These are phyloP conservation scores for Camellia japonica DNA, from an alignment of 148 eudicot genomes.

Conservation along the genomic window DNA sequence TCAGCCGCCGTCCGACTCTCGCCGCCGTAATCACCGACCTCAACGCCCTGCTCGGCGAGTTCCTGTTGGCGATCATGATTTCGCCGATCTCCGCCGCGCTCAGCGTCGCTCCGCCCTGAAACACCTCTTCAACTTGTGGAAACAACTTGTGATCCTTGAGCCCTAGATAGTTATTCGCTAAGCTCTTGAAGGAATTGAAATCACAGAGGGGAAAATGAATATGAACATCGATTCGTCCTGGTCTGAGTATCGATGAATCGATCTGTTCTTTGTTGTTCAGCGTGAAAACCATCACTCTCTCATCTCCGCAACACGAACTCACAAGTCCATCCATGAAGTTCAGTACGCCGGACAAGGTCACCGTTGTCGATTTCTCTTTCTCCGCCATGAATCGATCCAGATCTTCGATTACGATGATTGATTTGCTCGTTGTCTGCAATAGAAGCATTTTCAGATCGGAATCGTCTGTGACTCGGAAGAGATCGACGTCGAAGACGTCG, in stretches of 20 bases:
- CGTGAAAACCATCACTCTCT: slow-evolving; percentile 73
- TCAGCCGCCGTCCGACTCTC: slow-evolving; percentile 22
- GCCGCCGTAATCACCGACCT: slow-evolving; percentile 73
- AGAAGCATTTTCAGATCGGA: slow-evolving; percentile 60
- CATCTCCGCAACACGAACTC: slow-evolving; percentile 64
- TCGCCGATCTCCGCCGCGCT: slow-evolving; percentile 89
- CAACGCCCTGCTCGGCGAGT: slow-evolving; percentile 79
- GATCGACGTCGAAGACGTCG: slow-evolving; percentile 73
- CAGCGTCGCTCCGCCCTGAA: slow-evolving; percentile 54
- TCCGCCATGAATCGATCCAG: slow-evolving; percentile 48
- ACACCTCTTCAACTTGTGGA: slow-evolving; percentile 77
- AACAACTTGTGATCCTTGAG: slow-evolving; percentile 80
- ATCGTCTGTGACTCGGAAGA: slow-evolving; percentile 49
- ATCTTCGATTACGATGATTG: slow-evolving; percentile 72
- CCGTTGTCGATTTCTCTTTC: slow-evolving; percentile 19
- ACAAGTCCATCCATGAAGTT: slow-evolving; percentile 93
- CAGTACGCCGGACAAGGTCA: slow-evolving; percentile 49
- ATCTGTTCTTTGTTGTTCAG: slow-evolving; percentile 64
- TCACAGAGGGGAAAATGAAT: slow-evolving; percentile 73
- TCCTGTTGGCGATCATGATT: slow-evolving; percentile 72
- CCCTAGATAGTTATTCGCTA: slow-evolving; percentile 70
- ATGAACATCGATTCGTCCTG: slow-evolving; percentile 88
- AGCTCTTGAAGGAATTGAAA: slow-evolving; percentile 63
- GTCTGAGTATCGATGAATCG: slow-evolving; percentile 62
- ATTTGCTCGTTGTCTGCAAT: slow-evolving; percentile 46